phyloP scores from a whole-genome alignment of 75 land plant genomes.

The Cryptomeria japonica region DNA sequence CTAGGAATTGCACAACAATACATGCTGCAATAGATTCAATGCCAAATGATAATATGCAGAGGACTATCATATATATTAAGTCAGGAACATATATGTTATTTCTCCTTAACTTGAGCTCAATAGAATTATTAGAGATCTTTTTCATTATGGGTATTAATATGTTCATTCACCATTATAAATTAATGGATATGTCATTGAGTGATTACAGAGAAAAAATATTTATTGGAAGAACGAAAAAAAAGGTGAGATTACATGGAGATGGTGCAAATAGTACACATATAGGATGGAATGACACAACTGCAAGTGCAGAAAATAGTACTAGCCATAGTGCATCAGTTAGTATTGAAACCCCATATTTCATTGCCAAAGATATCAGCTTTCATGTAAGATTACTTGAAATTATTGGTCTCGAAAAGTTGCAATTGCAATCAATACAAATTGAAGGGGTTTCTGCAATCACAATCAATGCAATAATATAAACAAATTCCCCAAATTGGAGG shows the following conservation, averaged over 20 bases:
- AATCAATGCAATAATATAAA: too few relatives aligned
- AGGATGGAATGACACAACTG: slow-evolving; percentile 45
- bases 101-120: too few relatives aligned
- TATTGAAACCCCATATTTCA: slow-evolving; percentile 38
- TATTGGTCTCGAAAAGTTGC: too few relatives aligned
- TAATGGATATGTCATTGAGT: background rate
- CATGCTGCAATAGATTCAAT: slow-evolving; percentile 76
- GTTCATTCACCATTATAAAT: too few relatives aligned
- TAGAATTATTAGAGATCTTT: too few relatives aligned
- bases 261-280: slow-evolving; percentile 56
- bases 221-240: slow-evolving; percentile 51
- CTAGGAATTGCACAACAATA: slow-evolving; percentile 58
- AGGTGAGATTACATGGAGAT: slow-evolving; percentile 64
- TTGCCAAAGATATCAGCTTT: slow-evolving; percentile 61
- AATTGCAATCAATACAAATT: too few relatives aligned
- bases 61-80: slow-evolving; percentile 54
- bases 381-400: slow-evolving; percentile 21
- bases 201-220: slow-evolving; percentile 70
- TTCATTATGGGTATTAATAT: too few relatives aligned
- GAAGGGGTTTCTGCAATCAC: too few relatives aligned
- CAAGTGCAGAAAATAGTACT: slow-evolving; percentile 30
- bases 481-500: too few relatives aligned
- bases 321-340: slow-evolving; percentile 33
- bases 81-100: slow-evolving; percentile 66
- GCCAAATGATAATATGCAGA: slow-evolving; percentile 45